Base-by-base conservation (phyloP, 2,329 filamentous ascomycete species). In the Pezicula neosporulosa region DNA sequence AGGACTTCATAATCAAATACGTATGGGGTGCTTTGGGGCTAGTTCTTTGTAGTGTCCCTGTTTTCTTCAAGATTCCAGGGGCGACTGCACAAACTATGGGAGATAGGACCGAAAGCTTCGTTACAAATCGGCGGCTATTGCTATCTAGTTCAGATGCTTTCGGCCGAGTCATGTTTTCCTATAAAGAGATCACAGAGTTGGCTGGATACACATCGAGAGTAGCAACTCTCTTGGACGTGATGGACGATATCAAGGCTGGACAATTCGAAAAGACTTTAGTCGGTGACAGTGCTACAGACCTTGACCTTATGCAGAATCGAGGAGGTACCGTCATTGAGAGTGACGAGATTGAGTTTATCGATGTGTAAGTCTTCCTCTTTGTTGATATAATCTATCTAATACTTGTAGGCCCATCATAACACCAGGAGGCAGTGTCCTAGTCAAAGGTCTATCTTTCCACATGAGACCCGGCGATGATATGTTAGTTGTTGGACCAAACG, bases 1-100 rank as follows among this genome's bases (percentile, higher is more conserved):
- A 99, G 68, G 94, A 99, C 69, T 99, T 97, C 70, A 90, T 97
- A 52, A 96, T 99, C 71, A 99, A 99, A 71, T 99, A 99, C 68
- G 94, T 97, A 72, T 99, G 94, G 94, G 94, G 94, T 38, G 93
- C 94, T 2, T 71, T 99, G 41, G 94, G 94, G 1, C 78, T 99
- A 57, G 71, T 96, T 57, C 83, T 99, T 9, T 99, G 94, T 76
- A 95, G 90, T 69, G 85, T 96, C 0, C 94, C 94, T 0, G 93
- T 97, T 2, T 99, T 99, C 69, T 89, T 99, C 77, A 93, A 93
- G 70, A 80, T 97, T 16, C 91, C 92, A 0, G 89, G 88, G 1
- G 74, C 75, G 12, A 73, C 69, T 33, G 70, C 74, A 7, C 57
- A 67, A 44, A 63, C 77, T 61, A 88, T 89, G 84, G 87, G 86